These are phyloP conservation scores for Raphanus sativus DNA, from an alignment of 345 rosid genomes.

Conservation along the genomic window DNA sequence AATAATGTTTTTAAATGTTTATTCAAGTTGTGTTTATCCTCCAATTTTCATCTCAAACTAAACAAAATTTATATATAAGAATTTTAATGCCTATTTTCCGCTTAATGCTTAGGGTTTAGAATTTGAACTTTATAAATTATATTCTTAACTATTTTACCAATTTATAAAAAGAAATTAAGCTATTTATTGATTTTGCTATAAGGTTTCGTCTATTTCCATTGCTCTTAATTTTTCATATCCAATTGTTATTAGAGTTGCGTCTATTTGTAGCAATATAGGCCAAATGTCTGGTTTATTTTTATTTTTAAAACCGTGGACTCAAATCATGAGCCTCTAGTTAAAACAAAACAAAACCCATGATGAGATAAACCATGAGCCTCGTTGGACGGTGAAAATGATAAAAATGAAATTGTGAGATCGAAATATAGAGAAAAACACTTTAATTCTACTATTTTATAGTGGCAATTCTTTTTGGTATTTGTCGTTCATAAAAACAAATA, in stretches of 20 bases:
- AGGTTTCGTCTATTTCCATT: background rate
- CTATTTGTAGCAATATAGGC: background rate
- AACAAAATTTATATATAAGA: too few relatives aligned
- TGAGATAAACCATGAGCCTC: background rate
- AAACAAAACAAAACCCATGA: too few relatives aligned
- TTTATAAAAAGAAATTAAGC: too few relatives aligned
- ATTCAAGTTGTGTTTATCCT: too few relatives aligned
- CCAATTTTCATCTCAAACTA: too few relatives aligned
- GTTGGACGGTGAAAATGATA: constrained; percentile 32
- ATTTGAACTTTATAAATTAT: too few relatives aligned
- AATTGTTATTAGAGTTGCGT: background rate
- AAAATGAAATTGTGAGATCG: background rate
- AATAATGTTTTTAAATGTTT: too few relatives aligned
- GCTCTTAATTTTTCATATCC: background rate
- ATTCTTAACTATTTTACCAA: too few relatives aligned
- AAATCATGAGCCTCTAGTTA: background rate
- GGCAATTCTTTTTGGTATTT: background rate
- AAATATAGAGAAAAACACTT: background rate
- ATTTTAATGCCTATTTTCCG: too few relatives aligned
- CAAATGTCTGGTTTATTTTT: background rate
- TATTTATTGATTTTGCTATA: too few relatives aligned
- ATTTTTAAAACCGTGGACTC: background rate
- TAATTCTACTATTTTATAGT: background rate
- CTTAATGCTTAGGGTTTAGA: too few relatives aligned
- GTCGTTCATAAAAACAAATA: background rate